Conservation (phyloP, 257 asterid genomes). For the Linderniella brevidens region DNA sequence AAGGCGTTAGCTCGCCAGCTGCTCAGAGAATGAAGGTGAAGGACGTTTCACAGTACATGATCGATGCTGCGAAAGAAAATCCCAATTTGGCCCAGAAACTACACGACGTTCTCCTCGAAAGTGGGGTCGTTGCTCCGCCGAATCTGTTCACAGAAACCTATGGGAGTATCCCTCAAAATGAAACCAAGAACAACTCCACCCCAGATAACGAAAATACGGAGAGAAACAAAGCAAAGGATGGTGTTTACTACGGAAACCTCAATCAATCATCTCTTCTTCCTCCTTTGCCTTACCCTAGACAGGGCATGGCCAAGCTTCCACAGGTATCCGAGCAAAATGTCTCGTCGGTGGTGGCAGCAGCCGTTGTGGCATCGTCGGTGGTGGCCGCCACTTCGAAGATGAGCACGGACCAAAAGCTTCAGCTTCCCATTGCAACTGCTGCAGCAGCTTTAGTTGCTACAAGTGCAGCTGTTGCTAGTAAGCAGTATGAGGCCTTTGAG, state of each 20-base stretch:
- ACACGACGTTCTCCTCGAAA: constrained; percentile 80
- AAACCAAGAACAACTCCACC: constrained; percentile 21
- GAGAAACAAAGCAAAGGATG: constrained; percentile 15
- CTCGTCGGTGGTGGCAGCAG: constrained; percentile 67
- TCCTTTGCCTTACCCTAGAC: constrained; percentile 51
- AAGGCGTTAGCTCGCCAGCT: constrained; percentile 91
- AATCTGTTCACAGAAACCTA: constrained; percentile 64
- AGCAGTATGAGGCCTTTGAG: constrained; percentile 56
- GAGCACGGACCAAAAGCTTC: constrained; percentile 30
- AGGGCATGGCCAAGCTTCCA: constrained; percentile 18
- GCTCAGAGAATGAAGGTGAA: constrained; percentile 70
- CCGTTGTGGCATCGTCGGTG: constrained; percentile 91
- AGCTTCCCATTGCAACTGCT: constrained; percentile 87
- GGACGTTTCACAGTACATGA: constrained; percentile 90
- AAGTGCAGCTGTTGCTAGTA: constrained; percentile 59
- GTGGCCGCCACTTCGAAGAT: constrained; percentile 67
- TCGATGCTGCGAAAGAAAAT: constrained; percentile 89
- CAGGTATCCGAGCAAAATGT: constrained; percentile 18
- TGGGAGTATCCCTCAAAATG: constrained; percentile 20
- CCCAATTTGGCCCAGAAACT: constrained; percentile 91
- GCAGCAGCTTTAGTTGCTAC: constrained; percentile 94
- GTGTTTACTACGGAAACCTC: constrained; percentile 11
- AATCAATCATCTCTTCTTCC: constrained; percentile 42
- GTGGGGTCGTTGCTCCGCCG: constrained; percentile 96
- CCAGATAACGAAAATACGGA: constrained; percentile 30